Conservation (phyloP, 768 basidiomycete species). For the Suillus spraguei region DNA sequence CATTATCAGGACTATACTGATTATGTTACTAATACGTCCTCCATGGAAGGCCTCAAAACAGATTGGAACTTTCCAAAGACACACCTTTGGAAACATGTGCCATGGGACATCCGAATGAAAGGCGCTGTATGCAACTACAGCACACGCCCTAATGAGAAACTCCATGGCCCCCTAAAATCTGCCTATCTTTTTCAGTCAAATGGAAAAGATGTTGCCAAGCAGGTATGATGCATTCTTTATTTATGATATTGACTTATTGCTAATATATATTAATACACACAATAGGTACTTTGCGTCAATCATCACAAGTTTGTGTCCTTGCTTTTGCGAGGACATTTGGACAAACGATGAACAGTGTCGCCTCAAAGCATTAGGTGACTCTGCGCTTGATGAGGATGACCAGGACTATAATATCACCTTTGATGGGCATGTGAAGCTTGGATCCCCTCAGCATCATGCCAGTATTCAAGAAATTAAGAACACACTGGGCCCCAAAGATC, state of each 20-base stretch:
- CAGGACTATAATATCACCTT: not conserved
- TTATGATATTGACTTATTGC: not conserved
- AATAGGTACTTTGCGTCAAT: slow-evolving; percentile 15
- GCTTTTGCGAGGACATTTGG: slow-evolving; percentile 3
- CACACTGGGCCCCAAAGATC: not conserved
- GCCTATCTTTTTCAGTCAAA: slow-evolving; percentile 34
- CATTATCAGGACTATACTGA: not conserved
- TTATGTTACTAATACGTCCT: not conserved
- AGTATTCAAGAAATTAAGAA: no score
- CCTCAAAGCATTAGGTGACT: not conserved
- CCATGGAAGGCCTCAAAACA: slow-evolving; percentile 20
- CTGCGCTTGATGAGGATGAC: not conserved
- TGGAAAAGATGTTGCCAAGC: slow-evolving; percentile 33
- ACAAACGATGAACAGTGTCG: not conserved
- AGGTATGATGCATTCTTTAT: slow-evolving; percentile 25
- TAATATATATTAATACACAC: not conserved
- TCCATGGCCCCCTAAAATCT: not conserved
- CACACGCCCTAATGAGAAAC: slow-evolving; percentile 25
- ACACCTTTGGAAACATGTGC: slow-evolving; percentile 33
- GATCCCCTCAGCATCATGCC: no score
- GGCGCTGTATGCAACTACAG: slow-evolving; percentile 15
- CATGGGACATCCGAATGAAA: slow-evolving; percentile 33
- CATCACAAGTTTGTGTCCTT: slow-evolving; percentile 13
- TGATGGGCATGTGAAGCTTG: no score
- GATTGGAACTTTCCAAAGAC: slow-evolving; percentile 35